Evolutionary conservation across 78 protist species (phyloP).

Genomic region (Dictyostelium brefeldianum): DNA sequence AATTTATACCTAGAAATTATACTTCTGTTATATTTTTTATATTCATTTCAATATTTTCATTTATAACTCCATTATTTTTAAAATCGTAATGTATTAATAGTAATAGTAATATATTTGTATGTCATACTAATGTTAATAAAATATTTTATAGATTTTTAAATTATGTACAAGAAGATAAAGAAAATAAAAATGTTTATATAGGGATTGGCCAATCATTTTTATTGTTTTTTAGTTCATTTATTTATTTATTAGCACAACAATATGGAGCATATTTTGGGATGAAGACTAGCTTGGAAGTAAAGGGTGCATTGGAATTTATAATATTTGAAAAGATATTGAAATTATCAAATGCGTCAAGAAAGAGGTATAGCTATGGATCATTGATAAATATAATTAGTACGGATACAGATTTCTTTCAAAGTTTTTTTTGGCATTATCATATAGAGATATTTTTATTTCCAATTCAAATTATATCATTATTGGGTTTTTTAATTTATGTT

Average conservation of each 20-base stretch:
- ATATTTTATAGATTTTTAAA: constrained; percentile 11
- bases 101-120: constrained; percentile 16
- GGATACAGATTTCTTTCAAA: constrained; percentile 33
- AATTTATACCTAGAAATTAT: constrained; percentile 22
- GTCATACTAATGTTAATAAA: background rate
- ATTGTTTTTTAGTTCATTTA: constrained; percentile 17
- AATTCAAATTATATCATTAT: constrained; percentile 16
- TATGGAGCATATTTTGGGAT: constrained; percentile 43
- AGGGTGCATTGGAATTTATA: constrained; percentile 11
- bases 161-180: constrained; percentile 19
- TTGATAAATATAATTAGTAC: constrained; percentile 43
- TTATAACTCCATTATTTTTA: constrained; percentile 35
- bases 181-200: background rate
- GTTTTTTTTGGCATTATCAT: constrained; percentile 40
- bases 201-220: constrained; percentile 2
- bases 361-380: background rate
- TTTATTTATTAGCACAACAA: constrained; percentile 2
- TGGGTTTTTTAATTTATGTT: constrained; percentile 13
- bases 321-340: constrained; percentile 46
- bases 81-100: background rate
- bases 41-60: constrained; percentile 10
- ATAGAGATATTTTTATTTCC: constrained; percentile 42
- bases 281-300: constrained; percentile 14
- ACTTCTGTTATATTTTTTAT: background rate
- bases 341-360: constrained; percentile 6